phyloP scores from a whole-genome alignment of 2,329 filamentous ascomycete species.

The Didymella keratinophila region DNA sequence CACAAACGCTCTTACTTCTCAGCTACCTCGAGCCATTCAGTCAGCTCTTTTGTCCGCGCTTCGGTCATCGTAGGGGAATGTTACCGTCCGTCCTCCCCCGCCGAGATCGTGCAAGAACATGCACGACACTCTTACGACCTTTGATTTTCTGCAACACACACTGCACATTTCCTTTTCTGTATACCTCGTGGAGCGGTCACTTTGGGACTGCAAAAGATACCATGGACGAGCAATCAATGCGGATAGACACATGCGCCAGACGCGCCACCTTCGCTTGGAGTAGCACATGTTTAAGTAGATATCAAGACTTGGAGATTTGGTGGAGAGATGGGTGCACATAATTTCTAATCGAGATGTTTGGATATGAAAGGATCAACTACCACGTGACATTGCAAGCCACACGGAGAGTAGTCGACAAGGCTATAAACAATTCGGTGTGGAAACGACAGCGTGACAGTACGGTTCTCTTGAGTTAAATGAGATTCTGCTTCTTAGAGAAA shows the following conservation, averaged over 20 bases:
- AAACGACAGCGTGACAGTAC: too few species aligned
- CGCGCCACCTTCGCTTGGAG: slow-evolving; percentile 15
- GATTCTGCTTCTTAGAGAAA: too few species aligned
- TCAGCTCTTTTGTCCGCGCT: slow-evolving; percentile 10
- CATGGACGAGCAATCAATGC: slow-evolving; percentile 13
- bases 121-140: slow-evolving; percentile 2
- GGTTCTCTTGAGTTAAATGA: too few species aligned
- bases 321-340: slow-evolving; percentile 6
- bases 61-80: slow-evolving; percentile 17
- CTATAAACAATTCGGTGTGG: too few species aligned
- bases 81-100: slow-evolving; percentile 5
- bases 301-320: slow-evolving; percentile 5
- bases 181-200: slow-evolving; percentile 3
- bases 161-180: slow-evolving; percentile 6
- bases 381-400: too few species aligned
- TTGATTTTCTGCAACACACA: slow-evolving; percentile 4
- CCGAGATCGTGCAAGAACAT: neutral
- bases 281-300: slow-evolving; percentile 4
- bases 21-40: slow-evolving; percentile 9
- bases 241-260: slow-evolving; percentile 13
- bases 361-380: neutral
- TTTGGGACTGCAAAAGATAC: slow-evolving; percentile 15
- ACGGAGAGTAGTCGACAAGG: too few species aligned
- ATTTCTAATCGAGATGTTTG: slow-evolving; percentile 20
- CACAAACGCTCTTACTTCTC: slow-evolving; percentile 15